Conservation (phyloP, 768 basidiomycete genomes). For the Polyporus arcularius region DNA sequence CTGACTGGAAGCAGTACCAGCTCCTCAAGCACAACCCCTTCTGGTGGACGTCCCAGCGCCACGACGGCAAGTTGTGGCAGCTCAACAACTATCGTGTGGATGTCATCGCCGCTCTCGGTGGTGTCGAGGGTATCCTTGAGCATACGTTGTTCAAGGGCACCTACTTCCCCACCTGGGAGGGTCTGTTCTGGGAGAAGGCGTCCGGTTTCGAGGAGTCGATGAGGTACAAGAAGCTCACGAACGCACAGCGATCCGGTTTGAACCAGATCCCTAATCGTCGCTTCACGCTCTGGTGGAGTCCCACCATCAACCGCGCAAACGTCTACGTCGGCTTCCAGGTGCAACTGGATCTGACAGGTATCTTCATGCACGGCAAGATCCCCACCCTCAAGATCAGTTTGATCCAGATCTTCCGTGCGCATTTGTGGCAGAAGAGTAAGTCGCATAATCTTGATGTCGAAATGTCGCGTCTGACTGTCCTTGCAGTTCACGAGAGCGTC, state of each 20-base stretch:
- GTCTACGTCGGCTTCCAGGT: slow-evolving; percentile 99
- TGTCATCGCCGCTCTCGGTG: slow-evolving; percentile 95
- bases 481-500: slow-evolving; percentile 81
- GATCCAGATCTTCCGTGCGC: slow-evolving; percentile 99
- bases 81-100: slow-evolving; percentile 98
- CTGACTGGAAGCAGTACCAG: slow-evolving; percentile 98
- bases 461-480: slow-evolving; percentile 13
- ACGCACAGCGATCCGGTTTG: slow-evolving; percentile 97
- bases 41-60: slow-evolving; percentile 99
- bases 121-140: slow-evolving; percentile 95
- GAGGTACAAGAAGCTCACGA: slow-evolving; percentile 96
- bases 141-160: slow-evolving; percentile 98
- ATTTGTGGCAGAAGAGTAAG: slow-evolving; percentile 99
- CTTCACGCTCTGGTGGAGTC: slow-evolving; percentile 99
- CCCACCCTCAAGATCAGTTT: slow-evolving; percentile 97
- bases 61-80: slow-evolving; percentile 96
- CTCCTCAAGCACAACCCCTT: slow-evolving; percentile 94
- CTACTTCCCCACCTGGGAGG: slow-evolving; percentile 96
- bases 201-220: slow-evolving; percentile 96
- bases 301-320: slow-evolving; percentile 98
- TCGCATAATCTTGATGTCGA: slow-evolving; percentile 28
- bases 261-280: slow-evolving; percentile 99
- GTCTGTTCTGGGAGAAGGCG: slow-evolving; percentile 98
- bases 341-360: slow-evolving; percentile 95
- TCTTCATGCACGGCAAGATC: slow-evolving; percentile 99